These are phyloP conservation scores for Hawksworthiomyces lignivorus DNA, from an alignment of 2,329 filamentous ascomycete species.

Conservation along the genomic window DNA sequence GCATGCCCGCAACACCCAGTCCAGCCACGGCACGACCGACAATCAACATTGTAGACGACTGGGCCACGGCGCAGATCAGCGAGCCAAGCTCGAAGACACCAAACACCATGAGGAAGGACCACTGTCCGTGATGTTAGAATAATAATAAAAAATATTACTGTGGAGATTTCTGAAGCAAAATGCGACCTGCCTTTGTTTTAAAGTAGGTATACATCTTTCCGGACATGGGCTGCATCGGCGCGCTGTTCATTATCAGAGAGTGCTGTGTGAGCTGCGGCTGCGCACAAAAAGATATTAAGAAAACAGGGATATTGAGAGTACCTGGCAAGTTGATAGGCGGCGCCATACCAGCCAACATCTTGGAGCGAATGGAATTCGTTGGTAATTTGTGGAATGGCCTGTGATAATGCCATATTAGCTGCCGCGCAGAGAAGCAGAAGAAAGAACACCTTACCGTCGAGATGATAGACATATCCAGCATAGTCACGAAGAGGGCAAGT, in stretches of 20 bases:
- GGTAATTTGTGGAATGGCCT: conserved; percentile 6
- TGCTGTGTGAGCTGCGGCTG: no score
- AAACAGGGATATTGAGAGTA: no score
- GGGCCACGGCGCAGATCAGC: conserved; percentile 41
- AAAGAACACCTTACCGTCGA: conserved; percentile 7
- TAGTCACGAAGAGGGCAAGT: conserved; percentile 35
- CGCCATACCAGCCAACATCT: conserved; percentile 19
- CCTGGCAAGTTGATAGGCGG: conserved; percentile 15
- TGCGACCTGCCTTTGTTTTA: conserved; percentile 25
- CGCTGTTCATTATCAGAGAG: conserved; percentile 27
- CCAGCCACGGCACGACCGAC: conserved; percentile 46
- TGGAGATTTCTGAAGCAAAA: no score
- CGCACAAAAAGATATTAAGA: no score
- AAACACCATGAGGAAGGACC: conserved; percentile 33
- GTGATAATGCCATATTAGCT: neutral
- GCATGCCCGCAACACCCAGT: conserved; percentile 40
- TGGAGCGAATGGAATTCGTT: conserved; percentile 10
- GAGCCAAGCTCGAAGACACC: conserved; percentile 48
- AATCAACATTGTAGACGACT: conserved; percentile 43
- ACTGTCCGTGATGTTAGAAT: conserved; percentile 21
- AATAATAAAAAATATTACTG: no score
- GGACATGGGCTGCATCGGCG: conserved; percentile 41
- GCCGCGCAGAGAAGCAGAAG: neutral
- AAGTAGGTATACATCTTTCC: conserved; percentile 42
- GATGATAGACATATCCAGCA: conserved; percentile 26